A percentile compares a stretch with the other conserved stretches of the same genome.
These are phyloP conservation scores for Candida cerambycidarum DNA, from an alignment of 805 yeast species.

Conservation along the genomic window DNA sequence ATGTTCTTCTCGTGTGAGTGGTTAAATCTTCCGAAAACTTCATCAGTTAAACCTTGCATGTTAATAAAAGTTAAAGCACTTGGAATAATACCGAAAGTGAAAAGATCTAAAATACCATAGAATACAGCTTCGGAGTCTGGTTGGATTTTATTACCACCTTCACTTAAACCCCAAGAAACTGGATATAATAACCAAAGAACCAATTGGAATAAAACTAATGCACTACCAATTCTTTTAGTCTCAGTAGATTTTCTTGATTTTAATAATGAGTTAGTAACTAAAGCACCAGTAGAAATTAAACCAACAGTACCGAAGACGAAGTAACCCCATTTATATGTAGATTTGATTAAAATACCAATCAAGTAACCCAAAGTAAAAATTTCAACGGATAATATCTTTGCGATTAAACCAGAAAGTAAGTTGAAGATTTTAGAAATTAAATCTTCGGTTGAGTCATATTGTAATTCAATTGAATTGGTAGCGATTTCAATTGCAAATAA, in stretches of 20 bases:
- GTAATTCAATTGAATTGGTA: conserved; percentile 29
- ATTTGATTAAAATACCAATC: conserved; percentile 54
- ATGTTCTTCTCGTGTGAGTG: conserved; percentile 7
- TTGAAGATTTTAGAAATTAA: conserved; percentile 29
- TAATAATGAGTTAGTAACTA: conserved; percentile 19
- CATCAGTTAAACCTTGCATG: conserved; percentile 25
- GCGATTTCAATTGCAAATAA: conserved; percentile 34
- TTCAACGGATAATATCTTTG: conserved; percentile 45
- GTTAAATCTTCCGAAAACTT: conserved; percentile 20
- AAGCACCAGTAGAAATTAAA: conserved; percentile 39
- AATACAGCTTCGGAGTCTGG: conserved; percentile 60
- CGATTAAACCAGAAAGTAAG: conserved; percentile 35
- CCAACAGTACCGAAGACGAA: conserved; percentile 53
- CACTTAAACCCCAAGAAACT: conserved; percentile 52
- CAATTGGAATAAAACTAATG: conserved; percentile 30
- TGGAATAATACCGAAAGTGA: conserved; percentile 45
- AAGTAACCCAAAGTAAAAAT: conserved; percentile 53
- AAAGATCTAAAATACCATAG: conserved; percentile 57
- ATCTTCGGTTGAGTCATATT: conserved; percentile 28
- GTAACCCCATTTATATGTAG: conserved; percentile 70
- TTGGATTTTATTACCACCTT: conserved; percentile 62
- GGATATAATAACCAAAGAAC: conserved; percentile 51
- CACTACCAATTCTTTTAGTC: conserved; percentile 13
- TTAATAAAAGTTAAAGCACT: conserved; percentile 31
- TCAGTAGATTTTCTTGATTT: conserved; percentile 8